Percentiles rank a stretch among this genome's conserved stretches.
Conservation (phyloP, 176 grass and related monocot genomes). For the Eleusine indica region DNA sequence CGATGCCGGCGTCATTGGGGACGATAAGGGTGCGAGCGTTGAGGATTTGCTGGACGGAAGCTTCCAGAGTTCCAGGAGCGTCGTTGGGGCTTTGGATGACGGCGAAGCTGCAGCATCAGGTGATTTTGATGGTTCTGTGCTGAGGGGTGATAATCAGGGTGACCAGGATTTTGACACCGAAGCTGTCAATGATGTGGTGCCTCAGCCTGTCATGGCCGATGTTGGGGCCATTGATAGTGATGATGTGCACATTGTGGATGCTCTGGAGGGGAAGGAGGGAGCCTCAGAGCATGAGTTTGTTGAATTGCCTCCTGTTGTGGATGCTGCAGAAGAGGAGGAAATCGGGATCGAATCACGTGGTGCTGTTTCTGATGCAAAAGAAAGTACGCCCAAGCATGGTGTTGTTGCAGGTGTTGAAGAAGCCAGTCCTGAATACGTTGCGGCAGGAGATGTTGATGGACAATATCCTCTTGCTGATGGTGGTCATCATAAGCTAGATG, state of each 20-base stretch:
- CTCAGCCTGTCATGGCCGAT: background rate
- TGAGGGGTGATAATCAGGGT: background rate
- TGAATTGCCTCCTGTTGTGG: background rate
- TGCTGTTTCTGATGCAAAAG: background rate
- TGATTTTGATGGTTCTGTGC: constrained; percentile 9
- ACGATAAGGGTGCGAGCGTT: background rate
- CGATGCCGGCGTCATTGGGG: background rate
- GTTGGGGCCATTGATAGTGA: background rate
- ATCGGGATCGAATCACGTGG: background rate
- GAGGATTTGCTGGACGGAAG: constrained; percentile 38
- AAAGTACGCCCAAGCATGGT: background rate
- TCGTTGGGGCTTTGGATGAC: background rate
- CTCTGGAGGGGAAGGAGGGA: constrained; percentile 1
- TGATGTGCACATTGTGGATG: background rate
- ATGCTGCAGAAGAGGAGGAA: background rate
- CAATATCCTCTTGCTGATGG: background rate
- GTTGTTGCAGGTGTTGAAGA: background rate
- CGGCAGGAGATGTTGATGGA: background rate
- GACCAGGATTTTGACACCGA: constrained; percentile 13
- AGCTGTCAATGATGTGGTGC: background rate
- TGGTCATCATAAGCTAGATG: background rate
- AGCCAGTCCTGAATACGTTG: constrained; percentile 26
- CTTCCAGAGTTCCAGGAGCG: constrained; percentile 32
- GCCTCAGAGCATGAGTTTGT: background rate
- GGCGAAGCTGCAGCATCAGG: background rate